phyloP scores from a whole-genome alignment of 2,329 filamentous ascomycete species.

The Stagonosporopsis chrysanthemi region DNA sequence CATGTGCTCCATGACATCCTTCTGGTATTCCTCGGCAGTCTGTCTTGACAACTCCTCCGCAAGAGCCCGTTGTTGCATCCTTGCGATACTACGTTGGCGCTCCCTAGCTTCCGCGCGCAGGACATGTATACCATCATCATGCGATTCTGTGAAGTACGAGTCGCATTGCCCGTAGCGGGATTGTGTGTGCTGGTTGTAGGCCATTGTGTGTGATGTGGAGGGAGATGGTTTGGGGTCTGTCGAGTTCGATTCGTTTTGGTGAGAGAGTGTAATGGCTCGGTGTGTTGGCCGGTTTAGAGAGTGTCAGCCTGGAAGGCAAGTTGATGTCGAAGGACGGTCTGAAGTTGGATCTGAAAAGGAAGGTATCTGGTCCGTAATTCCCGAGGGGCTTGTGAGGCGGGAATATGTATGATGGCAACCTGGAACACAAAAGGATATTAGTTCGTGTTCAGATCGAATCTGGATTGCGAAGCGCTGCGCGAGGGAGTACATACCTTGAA shows the following conservation, averaged over 20 bases:
- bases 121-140: conserved; percentile 61
- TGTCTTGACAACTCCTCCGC: conserved; percentile 86
- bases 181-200: conserved; percentile 60
- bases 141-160: conserved; percentile 71
- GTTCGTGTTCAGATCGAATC: conserved; percentile 22
- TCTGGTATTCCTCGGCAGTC: conserved; percentile 88
- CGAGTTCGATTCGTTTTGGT: conserved; percentile 26
- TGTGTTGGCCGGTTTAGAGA: conserved; percentile 55
- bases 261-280: conserved; percentile 54
- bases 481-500: conserved; percentile 51
- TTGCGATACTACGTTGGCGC: conserved; percentile 77
- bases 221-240: conserved; percentile 46
- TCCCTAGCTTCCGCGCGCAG: conserved; percentile 73
- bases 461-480: conserved; percentile 27
- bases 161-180: conserved; percentile 70
- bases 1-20: conserved; percentile 95
- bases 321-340: conserved; percentile 61
- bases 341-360: conserved; percentile 63
- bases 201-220: conserved; percentile 60
- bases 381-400: conserved; percentile 46
- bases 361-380: conserved; percentile 46
- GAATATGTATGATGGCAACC: conserved; percentile 45
- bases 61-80: conserved; percentile 85
- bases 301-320: conserved; percentile 58
- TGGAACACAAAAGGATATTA: conserved; percentile 36